Base-by-base conservation (phyloP, 257 asterid species). In the Solanum bulbocastanum region DNA sequence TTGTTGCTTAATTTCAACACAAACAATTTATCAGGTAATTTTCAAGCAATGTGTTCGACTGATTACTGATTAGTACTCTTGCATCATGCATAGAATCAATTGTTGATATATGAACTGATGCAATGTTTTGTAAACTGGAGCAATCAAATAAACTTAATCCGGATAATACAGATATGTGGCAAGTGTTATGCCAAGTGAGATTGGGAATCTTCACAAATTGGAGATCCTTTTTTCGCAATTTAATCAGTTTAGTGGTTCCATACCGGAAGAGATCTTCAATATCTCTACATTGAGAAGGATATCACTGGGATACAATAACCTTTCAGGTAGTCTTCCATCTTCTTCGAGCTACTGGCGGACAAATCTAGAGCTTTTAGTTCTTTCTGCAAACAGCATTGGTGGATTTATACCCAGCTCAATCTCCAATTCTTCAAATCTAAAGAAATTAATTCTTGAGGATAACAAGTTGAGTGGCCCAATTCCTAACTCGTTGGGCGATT, bases 251-350 rank as follows among this genome's bases (percentile, higher is more conserved):
- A 39, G 8, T 56, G 93, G 93, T 32, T 22, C 75, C 3, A 89
- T 91, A 37, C 92, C 93, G 9, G 87, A 86, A 22, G 42, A 6
- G 39, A 87, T 91, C 35, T 91, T 90, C 90, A 91, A 91, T 88
- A 39, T 90, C 10, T 91, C 93, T 9, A 84, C 89, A 7, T 32
- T 90, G 33, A 75, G 25, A 27, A 4, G 25, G 65, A 32, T 90
- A 5, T 90, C 89, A 20, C 76, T 91, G 84, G 35, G 79, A 0
- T 68, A 5, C 22, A 90, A 91, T 84, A 62, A 18, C 74, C 83
- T 91, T 44, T 74, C 91, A 1, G 92, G 93, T 39, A 60, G 36
- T 20, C n/a, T 91, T 69, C 91, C 91, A 22, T 33, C 83, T 4
- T 85, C 87, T 4, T 33, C 68, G 1, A 83, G 88, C 42, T 88